Base-by-base conservation (phyloP, 495 filamentous ascomycete species). In the Penicillium bovifimosum region DNA sequence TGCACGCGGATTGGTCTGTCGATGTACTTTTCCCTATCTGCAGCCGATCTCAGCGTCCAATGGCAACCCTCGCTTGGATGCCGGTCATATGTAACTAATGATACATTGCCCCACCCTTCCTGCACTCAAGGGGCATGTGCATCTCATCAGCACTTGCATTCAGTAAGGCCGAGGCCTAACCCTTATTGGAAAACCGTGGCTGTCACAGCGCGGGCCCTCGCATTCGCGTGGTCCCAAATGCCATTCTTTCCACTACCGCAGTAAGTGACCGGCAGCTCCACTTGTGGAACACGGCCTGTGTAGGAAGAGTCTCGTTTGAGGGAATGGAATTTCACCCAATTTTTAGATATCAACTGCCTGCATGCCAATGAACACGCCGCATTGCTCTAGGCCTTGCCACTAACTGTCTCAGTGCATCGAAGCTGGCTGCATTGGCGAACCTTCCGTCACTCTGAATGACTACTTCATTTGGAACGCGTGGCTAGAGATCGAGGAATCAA, bases 61-160 rank as follows among this genome's bases (percentile, higher is more conserved):
- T 74, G 45, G 51, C 47, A 51, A 41, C 17, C 52, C 34, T 50
- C 49, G 40, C 54, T 40, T 46, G 64, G 57, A 53, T 61, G 47
- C 46, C 54, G 41, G 56, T 56, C 58, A 63, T 67, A 64, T 74
- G 67, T 67, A 68, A 50, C 67, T 72, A 71, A 58, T 41, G 50
- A 51, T 27, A 24, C 55, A 47, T 39, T 50, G 55, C 63, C 51
- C 57, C 60, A 56, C 60, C 50, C 52, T 14, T 38, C 33, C 52
- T 58, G 55, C 53, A 50, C 39, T 29, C 45, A 40, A 17, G 35
- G 20, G 34, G 49, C 41, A 38, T 45, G 54, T 60, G 54, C 56
- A 58, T 63, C 54, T 54, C 47, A 52, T 57, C 48, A 47, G 52
- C 29, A 46, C 51, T 36, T 29, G 46, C 41, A 24, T 52, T 54